Base-by-base conservation (phyloP, 306 rosid genomes). In the Quercus gilva region DNA sequence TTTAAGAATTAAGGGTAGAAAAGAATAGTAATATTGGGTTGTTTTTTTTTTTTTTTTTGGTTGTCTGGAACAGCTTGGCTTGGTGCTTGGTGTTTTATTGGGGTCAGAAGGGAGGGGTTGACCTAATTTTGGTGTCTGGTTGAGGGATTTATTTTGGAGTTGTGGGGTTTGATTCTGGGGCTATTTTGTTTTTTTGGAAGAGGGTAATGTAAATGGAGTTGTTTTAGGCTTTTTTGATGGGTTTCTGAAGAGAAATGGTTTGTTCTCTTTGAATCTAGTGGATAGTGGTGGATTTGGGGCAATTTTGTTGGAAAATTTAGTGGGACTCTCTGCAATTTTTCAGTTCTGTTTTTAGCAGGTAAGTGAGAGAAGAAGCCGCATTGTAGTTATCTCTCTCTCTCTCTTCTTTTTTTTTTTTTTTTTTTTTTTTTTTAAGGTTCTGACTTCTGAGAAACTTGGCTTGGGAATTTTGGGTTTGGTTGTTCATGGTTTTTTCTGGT, bases 91-190 rank as follows among this genome's bases (percentile, higher is more conserved):
- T 43, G 75, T 41, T 59, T 76, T 78, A 72, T 77, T 76, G 51
- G 79, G 80, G 25, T 12, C n/a, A 74, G 80, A 70, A 69, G 29
- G 85, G 75, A 71, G 91, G 90, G 86, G 97, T 90, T 94, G 89
- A 86, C 94, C 94, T 92, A 88, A 88, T 79, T 83, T 77, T 1
- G 55, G 77, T 84, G 51, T 79, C 76, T 86, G 75, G 69, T 71
- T 83, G 70, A 78, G 71, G 69, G 19, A 55, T 74, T 43, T 31
- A 35, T 75, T 25, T 56, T 76, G 70, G 71, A 74, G 55, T 69
- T 80, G 69, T 60, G 70, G 78, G 74, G 77, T 75, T 78, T 55
- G 73, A 71, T 79, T 82, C 45, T 41, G 71, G 31, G 67, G 61
- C 12, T 41, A 41, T 41, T 41, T 41, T 61, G 58, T 35, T 41